Evolutionary conservation across 2,329 filamentous ascomycete species (phyloP), one percentile per base, ranked within the genome.

Genomic region (Aspergillus felis): DNA sequence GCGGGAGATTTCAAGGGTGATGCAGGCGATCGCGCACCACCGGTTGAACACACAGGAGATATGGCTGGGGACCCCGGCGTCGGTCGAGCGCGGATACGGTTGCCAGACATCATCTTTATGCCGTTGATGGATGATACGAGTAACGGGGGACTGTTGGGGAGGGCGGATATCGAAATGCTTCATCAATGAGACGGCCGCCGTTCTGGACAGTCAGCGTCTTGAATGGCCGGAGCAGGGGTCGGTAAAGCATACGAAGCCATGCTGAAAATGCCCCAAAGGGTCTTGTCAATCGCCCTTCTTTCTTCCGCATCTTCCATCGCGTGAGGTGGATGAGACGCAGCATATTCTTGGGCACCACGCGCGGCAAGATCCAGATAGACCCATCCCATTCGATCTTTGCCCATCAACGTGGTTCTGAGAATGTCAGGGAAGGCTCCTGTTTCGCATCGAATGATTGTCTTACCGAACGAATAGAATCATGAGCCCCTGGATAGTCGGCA

Each of bases 311-410:
- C 53, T 24, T 58, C 53, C 3, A 57, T 57, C 8, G 56, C 48
- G 14, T 49, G 61, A 3, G 60, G 57, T 2, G 62, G 63, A 35
- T 66, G 61, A 1, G 59, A 27, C 1, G 51, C 48, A 1, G 55
- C 58, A 48, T 66, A 64, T 51, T 67, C 64, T 51, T 64, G 57
- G 50, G 57, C 67, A 7, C 63, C 62, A 41, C 63, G 63, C 44
- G 56, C 57, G n/a, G 62, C 63, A 3, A 66, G 62, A 47, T 66
- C 59, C 41, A 66, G 44, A 58, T 68, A 70, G 57, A 66, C 61
- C 64, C 61, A 71, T 47, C 62, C 68, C 51, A 64, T 54, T 49
- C 66, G 66, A 55, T 71, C 70, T 53, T 71, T 70, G 6, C 70
- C 69, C 61, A 66, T 70, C n/a, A 64, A 53, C 3, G 58, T 57